A percentile compares a stretch with the other conserved stretches of the same genome.
These are phyloP conservation scores for Arthrobotrys entomopaga DNA, from an alignment of 2,329 filamentous ascomycete species.

Conservation along the genomic window DNA sequence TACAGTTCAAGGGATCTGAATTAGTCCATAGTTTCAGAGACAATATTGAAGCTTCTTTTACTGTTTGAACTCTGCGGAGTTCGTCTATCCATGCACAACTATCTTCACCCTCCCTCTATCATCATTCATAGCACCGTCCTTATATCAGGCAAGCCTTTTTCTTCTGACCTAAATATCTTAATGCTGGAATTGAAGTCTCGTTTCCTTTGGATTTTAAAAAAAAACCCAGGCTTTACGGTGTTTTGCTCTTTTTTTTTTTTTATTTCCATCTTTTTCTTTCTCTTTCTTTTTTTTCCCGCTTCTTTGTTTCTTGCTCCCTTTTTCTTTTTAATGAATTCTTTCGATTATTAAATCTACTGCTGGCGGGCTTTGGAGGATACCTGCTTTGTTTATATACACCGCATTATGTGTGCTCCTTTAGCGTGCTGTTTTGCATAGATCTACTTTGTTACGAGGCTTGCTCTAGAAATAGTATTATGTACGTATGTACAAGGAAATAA, in stretches of 20 bases:
- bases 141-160: too few species aligned
- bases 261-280: neutral
- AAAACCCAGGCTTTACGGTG: too few species aligned
- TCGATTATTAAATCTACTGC: too few species aligned
- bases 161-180: too few species aligned
- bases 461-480: neutral
- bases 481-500: neutral
- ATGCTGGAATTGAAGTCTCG: too few species aligned
- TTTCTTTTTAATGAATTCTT: neutral
- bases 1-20: constrained; percentile 36
- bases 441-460: neutral
- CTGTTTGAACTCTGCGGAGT: neutral
- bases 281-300: neutral
- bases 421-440: constrained; percentile 43
- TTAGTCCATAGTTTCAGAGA: constrained; percentile 32
- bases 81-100: neutral
- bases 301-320: too few species aligned
- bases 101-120: neutral
- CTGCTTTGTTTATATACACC: constrained; percentile 26
- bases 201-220: too few species aligned
- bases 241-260: too few species aligned
- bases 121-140: too few species aligned
- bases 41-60: constrained; percentile 3
- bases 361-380: constrained; percentile 13
- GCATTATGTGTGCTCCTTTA: constrained; percentile 44